Conservation (phyloP, 2,329 filamentous ascomycete genomes). For the Diaporthe sp. region DNA sequence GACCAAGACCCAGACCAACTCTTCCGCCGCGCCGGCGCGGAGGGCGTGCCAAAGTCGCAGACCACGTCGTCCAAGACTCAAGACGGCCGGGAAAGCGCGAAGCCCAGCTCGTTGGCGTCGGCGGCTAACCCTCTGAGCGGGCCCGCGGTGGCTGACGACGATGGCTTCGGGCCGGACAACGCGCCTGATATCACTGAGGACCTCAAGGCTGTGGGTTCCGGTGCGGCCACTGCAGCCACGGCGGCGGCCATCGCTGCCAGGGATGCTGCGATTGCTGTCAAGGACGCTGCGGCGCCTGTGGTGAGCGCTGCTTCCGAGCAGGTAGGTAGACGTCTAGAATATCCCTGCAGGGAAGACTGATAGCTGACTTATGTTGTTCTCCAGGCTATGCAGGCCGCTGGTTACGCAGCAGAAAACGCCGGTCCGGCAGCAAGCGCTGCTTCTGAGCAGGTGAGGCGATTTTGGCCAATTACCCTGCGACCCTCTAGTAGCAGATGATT, state of each 20-base stretch:
- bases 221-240: constrained; percentile 3
- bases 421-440: neutral
- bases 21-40: neutral
- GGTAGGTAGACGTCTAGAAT: neutral
- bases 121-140: constrained; percentile 2
- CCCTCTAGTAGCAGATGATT: neutral
- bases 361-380: neutral
- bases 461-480: neutral
- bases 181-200: neutral
- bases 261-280: constrained; percentile 16
- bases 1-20: constrained; percentile 3
- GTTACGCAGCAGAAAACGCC: constrained; percentile 10
- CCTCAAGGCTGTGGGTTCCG: neutral
- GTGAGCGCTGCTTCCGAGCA: constrained; percentile 21
- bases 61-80: neutral
- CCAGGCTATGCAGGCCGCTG: constrained; percentile 12
- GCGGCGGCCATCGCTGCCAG: constrained; percentile 12
- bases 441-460: constrained; percentile 1
- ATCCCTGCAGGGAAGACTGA: too few species aligned
- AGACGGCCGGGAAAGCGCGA: neutral
- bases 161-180: neutral
- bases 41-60: neutral
- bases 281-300: constrained; percentile 20
- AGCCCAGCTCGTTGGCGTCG: neutral
- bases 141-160: neutral